Evolutionary conservation across 2,329 filamentous ascomycete genomes (phyloP).

Genomic region (Tricladium varicosporioides): DNA sequence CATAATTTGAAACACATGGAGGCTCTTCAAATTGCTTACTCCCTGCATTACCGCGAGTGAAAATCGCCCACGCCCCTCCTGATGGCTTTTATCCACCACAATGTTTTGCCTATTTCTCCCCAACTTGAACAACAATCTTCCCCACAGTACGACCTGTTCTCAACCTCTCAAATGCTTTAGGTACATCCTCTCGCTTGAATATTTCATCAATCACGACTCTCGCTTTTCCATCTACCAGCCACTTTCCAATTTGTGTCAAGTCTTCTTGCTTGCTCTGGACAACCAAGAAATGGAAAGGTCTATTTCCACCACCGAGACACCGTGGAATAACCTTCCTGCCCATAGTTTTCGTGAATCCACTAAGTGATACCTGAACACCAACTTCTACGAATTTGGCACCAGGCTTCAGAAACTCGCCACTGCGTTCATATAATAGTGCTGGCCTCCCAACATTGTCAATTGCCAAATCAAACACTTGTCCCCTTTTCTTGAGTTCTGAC

Average conservation of each 20-base stretch:
- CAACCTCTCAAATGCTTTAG: constrained; percentile 3
- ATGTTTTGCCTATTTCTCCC: not conserved
- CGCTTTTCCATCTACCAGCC: not conserved
- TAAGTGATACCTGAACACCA: not conserved
- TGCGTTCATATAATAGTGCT: not conserved
- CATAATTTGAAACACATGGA: no score
- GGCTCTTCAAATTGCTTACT: not conserved
- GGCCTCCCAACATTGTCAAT: constrained; percentile 1
- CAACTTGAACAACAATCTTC: constrained; percentile 6
- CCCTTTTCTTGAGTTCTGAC: not conserved
- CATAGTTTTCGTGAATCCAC: not conserved
- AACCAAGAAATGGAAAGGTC: not conserved
- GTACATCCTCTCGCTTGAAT: constrained; percentile 5
- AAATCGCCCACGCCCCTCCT: no score
- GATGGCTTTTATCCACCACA: no score
- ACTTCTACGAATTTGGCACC: constrained; percentile 2
- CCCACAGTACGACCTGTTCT: not conserved
- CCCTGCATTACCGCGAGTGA: not conserved
- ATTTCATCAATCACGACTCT: not conserved
- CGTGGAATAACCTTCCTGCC: not conserved
- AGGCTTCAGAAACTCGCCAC: constrained; percentile 1
- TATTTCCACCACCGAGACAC: not conserved
- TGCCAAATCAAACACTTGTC: constrained; percentile 5
- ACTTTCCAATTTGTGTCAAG: not conserved
- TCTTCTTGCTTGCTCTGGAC: not conserved